These are phyloP conservation scores for Ascochyta viciae-villosae DNA, from an alignment of 2,329 filamentous ascomycete genomes.

Conservation along the genomic window DNA sequence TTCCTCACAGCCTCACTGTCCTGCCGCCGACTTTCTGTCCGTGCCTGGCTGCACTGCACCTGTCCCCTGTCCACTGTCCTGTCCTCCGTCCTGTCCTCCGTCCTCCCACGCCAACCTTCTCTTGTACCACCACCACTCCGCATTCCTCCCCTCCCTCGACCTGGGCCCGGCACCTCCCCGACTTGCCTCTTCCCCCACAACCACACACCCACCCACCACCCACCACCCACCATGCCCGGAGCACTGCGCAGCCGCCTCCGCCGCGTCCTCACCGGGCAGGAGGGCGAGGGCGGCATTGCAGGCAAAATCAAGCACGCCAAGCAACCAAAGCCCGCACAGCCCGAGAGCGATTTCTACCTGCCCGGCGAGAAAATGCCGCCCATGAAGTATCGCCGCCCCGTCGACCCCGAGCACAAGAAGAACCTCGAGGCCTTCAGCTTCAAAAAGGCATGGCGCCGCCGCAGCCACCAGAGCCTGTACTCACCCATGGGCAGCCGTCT, in stretches of 20 bases:
- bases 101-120: constrained; percentile 1
- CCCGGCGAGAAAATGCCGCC: constrained; percentile 60
- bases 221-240: constrained; percentile 48
- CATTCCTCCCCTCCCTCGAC: background rate
- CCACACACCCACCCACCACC: background rate
- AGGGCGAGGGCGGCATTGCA: constrained; percentile 32
- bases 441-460: constrained; percentile 55
- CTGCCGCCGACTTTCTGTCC: constrained; percentile 22
- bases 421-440: constrained; percentile 58
- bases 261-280: constrained; percentile 51
- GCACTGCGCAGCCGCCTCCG: constrained; percentile 55
- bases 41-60: constrained; percentile 15
- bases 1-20: constrained; percentile 30
- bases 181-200: too few species aligned
- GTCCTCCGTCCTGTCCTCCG: too few species aligned
- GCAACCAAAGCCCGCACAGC: constrained; percentile 42
- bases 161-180: too few species aligned
- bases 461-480: constrained; percentile 55
- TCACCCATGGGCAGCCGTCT: constrained; percentile 58
- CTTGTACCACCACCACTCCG: constrained; percentile 4
- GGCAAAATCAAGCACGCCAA: constrained; percentile 38
- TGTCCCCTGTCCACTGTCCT: background rate
- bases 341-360: constrained; percentile 57
- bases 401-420: constrained; percentile 59
- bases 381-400: constrained; percentile 58